Conservation (phyloP, 176 grass and related monocot genomes). For the Hsuehochloa calcarea region DNA sequence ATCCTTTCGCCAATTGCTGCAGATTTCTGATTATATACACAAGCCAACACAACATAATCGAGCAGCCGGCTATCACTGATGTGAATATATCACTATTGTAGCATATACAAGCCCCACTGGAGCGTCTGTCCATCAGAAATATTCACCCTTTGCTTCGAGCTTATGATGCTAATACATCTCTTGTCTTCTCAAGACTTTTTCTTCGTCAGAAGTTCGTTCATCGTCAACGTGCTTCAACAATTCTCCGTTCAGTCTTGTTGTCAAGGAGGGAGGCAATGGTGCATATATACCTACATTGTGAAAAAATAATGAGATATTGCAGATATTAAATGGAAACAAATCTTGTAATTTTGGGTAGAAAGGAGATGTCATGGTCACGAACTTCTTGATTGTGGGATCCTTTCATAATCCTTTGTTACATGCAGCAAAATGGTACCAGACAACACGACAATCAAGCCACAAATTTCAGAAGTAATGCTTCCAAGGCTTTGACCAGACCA, state of each 20-base stretch:
- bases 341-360: background rate
- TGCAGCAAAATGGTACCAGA: constrained; percentile 91
- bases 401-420: constrained; percentile 92
- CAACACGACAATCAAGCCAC: constrained; percentile 86
- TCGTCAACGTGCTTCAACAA: constrained; percentile 58
- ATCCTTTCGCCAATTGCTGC: background rate
- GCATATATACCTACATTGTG: constrained; percentile 59
- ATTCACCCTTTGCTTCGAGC: background rate
- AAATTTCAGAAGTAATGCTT: constrained; percentile 91
- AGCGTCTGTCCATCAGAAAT: background rate
- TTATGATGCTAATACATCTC: constrained; percentile 50
- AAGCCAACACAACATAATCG: background rate
- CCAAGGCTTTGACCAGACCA: constrained; percentile 87
- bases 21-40: constrained; percentile 27
- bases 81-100: background rate
- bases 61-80: background rate
- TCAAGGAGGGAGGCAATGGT: constrained; percentile 74
- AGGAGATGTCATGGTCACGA: background rate
- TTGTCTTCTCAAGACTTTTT: constrained; percentile 59
- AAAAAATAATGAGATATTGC: background rate
- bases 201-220: constrained; percentile 50
- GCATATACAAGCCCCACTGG: background rate
- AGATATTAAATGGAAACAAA: background rate
- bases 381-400: constrained; percentile 68
- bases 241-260: constrained; percentile 73